phyloP scores from a whole-genome alignment of 768 basidiomycete genomes.

The Amanita pallidorosea region DNA sequence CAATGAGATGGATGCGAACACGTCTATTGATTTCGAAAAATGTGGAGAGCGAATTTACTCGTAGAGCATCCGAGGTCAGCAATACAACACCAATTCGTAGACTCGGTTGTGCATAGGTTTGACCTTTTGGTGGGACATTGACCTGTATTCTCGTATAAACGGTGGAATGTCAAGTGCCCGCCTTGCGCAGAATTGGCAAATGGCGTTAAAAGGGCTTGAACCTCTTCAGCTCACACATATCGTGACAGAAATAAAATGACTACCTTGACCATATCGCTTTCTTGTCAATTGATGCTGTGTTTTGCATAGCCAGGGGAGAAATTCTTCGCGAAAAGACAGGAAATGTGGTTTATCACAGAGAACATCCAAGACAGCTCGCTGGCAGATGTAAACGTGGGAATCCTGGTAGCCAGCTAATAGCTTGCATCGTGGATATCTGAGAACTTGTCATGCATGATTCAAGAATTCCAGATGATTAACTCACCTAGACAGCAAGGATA shows the following conservation, averaged over 20 bases:
- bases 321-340: conserved; percentile 82
- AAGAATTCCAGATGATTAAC: conserved; percentile 2
- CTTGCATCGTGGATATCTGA: conserved; percentile 60
- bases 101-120: not conserved
- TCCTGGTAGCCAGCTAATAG: conserved; percentile 66
- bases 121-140: not conserved
- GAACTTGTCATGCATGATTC: not conserved
- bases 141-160: not conserved
- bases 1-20: conserved; percentile 28
- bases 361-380: conserved; percentile 59
- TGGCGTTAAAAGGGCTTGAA: not conserved
- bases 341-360: conserved; percentile 59
- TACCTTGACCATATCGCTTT: conserved; percentile 48
- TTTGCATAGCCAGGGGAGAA: conserved; percentile 88
- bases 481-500: conserved; percentile 64
- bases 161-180: not conserved
- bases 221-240: not conserved
- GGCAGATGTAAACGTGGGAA: conserved; percentile 88
- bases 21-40: conserved; percentile 77
- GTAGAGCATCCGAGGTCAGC: conserved; percentile 26
- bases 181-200: not conserved
- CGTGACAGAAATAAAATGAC: not conserved
- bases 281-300: conserved; percentile 63
- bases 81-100: conserved; percentile 1
- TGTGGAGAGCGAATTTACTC: conserved; percentile 66